Base-by-base conservation (phyloP, 768 basidiomycete genomes). In the Collybiopsis confluens region DNA sequence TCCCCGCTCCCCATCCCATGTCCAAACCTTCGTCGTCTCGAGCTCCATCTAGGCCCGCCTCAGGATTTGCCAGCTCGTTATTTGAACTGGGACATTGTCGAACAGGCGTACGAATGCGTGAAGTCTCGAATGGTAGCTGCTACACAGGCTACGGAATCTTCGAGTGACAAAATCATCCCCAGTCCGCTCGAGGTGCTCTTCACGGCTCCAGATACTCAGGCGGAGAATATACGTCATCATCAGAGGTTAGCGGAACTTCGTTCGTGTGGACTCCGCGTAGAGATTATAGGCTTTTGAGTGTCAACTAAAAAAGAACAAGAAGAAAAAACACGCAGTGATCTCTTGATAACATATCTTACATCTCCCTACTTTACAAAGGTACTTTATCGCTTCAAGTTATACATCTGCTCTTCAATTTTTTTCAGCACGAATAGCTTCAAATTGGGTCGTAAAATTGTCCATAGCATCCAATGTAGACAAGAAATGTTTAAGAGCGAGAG, bases 401-500 rank as follows among this genome's bases (percentile, higher is more conserved):
- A n/a, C n/a, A n/a, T n/a, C n/a, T n/a, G n/a, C n/a, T 33, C 13
- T 40, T 40, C n/a, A 40, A n/a, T 40, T 20, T 40, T 16, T 40
- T 40, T 16, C 47, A 13, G 52, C 48, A 21, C 30, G 26, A 42
- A 62, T 56, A 20, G 50, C 56, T 65, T 68, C 63, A 57, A 80
- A 80, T 60, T 77, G 72, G 56, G 63, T 66, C 36, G 70, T 75
- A 59, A 86, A 85, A 62, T 83, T 80, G 23, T 81, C 78, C 75
- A 85, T 80, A 40, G 81, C 77, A 64, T 83, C 78, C 57, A 85
- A 65, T 4, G 83, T 83, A 62, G 81, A 76, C 58, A 73, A 59
- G 48, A 86, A 71, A 67, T 86, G 83, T 33, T 61, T 63, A 59
- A 72, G 79, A n/a, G 62, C 65, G 11, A 86, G 67, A 41, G 62